Conservation (phyloP, 2,329 filamentous ascomycete genomes). For the Talaromyces sp. region DNA sequence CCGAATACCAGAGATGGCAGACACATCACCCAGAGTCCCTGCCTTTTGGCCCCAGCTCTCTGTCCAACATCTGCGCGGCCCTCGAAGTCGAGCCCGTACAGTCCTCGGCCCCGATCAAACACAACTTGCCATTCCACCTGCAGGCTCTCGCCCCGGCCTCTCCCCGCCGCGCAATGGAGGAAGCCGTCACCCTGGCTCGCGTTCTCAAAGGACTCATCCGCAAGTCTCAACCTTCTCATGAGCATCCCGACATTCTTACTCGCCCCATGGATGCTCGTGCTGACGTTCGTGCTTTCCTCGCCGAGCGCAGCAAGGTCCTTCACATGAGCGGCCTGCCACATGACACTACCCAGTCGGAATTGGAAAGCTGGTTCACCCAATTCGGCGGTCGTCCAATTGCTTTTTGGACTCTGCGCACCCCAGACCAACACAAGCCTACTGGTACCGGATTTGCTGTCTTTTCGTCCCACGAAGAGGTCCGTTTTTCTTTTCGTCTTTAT, state of each 20-base stretch:
- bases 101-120: constrained; percentile 95
- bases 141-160: constrained; percentile 94
- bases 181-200: constrained; percentile 87
- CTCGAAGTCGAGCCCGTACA: constrained; percentile 97
- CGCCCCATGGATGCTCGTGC: constrained; percentile 95
- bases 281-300: constrained; percentile 91
- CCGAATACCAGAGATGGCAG: constrained; percentile 98
- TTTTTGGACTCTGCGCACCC: constrained; percentile 96
- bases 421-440: constrained; percentile 99
- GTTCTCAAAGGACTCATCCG: constrained; percentile 88
- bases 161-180: constrained; percentile 93
- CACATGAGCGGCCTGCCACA: constrained; percentile 97
- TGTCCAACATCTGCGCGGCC: constrained; percentile 96
- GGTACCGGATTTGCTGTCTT: constrained; percentile 98
- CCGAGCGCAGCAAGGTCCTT: constrained; percentile 94
- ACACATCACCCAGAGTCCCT: constrained; percentile 96
- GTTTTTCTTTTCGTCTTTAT: not conserved
- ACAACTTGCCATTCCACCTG: constrained; percentile 95
- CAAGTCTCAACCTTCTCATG: constrained; percentile 90
- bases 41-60: constrained; percentile 89
- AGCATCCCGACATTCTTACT: constrained; percentile 90
- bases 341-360: constrained; percentile 95
- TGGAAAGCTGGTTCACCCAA: constrained; percentile 99
- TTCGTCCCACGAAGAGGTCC: constrained; percentile 97
- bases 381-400: constrained; percentile 96